Conservation (phyloP, 1,139 yeast genomes). For the Candida albicans region DNA sequence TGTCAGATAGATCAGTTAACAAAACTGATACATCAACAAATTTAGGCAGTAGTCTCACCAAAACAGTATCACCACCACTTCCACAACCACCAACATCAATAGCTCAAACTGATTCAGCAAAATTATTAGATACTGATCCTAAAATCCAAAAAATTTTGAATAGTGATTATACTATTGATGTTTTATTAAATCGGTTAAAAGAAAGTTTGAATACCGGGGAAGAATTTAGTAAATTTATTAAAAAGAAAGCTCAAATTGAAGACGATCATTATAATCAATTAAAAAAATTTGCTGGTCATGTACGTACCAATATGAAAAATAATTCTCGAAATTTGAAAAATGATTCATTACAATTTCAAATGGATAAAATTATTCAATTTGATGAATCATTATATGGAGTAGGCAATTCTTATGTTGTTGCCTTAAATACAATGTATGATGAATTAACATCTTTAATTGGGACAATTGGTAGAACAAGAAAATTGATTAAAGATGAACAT, state of each 20-base stretch:
- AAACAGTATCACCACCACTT: slow-evolving; percentile 1
- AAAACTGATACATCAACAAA: slow-evolving; percentile 1
- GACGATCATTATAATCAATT: slow-evolving; percentile 76
- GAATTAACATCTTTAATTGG: slow-evolving; percentile 74
- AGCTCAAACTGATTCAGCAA: slow-evolving; percentile 7
- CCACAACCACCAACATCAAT: slow-evolving; percentile 1
- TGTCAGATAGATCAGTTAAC: slow-evolving; percentile 2
- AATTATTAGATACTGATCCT: slow-evolving; percentile 13
- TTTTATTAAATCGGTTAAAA: slow-evolving; percentile 70
- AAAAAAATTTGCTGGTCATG: slow-evolving; percentile 61
- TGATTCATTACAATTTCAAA: slow-evolving; percentile 67
- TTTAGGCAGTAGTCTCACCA: slow-evolving; percentile 1
- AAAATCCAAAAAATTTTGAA: slow-evolving; percentile 32
- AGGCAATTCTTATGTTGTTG: slow-evolving; percentile 74
- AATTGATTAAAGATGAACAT: slow-evolving; percentile 77
- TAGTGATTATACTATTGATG: slow-evolving; percentile 53
- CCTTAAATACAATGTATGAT: slow-evolving; percentile 81
- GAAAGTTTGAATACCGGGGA: slow-evolving; percentile 80
- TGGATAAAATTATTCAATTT: slow-evolving; percentile 69
- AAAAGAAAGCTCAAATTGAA: slow-evolving; percentile 76
- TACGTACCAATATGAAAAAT: slow-evolving; percentile 54
- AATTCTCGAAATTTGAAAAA: slow-evolving; percentile 48
- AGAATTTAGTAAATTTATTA: slow-evolving; percentile 76
- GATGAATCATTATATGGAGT: slow-evolving; percentile 78
- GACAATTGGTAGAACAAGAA: slow-evolving; percentile 70